A percentile compares a stretch with the other conserved stretches of the same genome.
Evolutionary conservation across 352 stramenopile species (phyloP).

Genomic region (Pythium chondricola): DNA sequence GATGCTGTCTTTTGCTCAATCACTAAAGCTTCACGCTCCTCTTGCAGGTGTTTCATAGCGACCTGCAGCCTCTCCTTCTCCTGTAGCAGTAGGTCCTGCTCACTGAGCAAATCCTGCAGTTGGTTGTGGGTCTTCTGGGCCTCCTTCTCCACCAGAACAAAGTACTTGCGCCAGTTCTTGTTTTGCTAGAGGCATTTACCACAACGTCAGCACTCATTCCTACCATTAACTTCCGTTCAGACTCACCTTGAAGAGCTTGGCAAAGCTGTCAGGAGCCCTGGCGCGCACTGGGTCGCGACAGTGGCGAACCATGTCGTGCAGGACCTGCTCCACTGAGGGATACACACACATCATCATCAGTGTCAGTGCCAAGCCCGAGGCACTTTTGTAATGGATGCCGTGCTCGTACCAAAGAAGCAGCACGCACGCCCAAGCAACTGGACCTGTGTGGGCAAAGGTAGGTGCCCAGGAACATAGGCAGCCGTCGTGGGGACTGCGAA

Average conservation of each 20-base stretch:
- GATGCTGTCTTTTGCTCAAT: slow-evolving; percentile 7
- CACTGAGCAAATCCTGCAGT: slow-evolving; percentile 22
- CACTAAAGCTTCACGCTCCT: slow-evolving; percentile 20
- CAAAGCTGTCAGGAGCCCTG: slow-evolving; percentile 39
- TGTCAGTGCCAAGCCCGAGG: no score
- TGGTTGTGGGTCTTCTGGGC: slow-evolving; percentile 25
- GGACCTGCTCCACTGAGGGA: slow-evolving; percentile 48
- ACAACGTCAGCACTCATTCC: not conserved
- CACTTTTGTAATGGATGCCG: no score
- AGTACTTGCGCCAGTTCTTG: slow-evolving; percentile 72
- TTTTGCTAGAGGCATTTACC: slow-evolving; percentile 32
- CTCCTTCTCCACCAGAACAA: slow-evolving; percentile 44
- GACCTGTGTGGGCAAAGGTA: slow-evolving; percentile 2
- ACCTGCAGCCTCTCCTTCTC: slow-evolving; percentile 21
- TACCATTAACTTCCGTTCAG: no score
- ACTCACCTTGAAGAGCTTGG: slow-evolving; percentile 53
- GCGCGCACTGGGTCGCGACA: slow-evolving; percentile 39
- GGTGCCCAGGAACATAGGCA: not conserved
- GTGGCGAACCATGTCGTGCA: slow-evolving; percentile 56
- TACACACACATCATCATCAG: no score
- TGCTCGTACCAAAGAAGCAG: slow-evolving; percentile 42
- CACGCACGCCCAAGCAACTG: slow-evolving; percentile 31
- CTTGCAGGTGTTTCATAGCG: slow-evolving; percentile 12
- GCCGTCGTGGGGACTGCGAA: slow-evolving; percentile 4
- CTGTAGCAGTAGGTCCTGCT: slow-evolving; percentile 29